phyloP scores from a whole-genome alignment of 2,329 filamentous ascomycete genomes.

The Microthyrium microscopicum region DNA sequence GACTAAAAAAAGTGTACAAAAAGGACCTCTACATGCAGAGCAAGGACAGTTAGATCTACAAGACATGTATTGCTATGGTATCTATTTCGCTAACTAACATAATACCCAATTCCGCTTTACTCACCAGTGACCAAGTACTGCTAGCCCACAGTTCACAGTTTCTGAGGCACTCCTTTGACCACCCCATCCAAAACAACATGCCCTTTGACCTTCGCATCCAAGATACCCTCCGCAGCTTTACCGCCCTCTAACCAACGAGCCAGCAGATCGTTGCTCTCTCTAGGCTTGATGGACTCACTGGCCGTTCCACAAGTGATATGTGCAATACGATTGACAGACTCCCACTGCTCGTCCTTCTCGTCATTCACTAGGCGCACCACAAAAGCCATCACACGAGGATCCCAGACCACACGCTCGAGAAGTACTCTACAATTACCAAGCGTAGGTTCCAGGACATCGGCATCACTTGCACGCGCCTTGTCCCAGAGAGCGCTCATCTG shows the following conservation, averaged over 20 bases:
- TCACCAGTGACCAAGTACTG: too few relatives aligned
- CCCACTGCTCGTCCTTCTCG: slow-evolving; percentile 19
- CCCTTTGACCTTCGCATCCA: slow-evolving; percentile 36
- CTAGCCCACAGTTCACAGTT: too few relatives aligned
- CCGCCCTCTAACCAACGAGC: slow-evolving; percentile 54
- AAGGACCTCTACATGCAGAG: too few relatives aligned
- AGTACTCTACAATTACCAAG: slow-evolving; percentile 49
- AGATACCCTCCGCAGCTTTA: slow-evolving; percentile 33
- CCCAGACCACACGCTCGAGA: slow-evolving; percentile 58
- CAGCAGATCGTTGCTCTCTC: slow-evolving; percentile 81
- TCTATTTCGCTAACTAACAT: too few relatives aligned
- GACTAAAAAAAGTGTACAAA: too few relatives aligned
- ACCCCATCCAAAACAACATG: slow-evolving; percentile 38
- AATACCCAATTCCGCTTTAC: too few relatives aligned
- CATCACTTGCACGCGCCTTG: slow-evolving; percentile 15
- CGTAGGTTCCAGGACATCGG: slow-evolving; percentile 28
- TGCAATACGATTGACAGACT: slow-evolving; percentile 59
- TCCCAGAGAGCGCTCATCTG: slow-evolving; percentile 41
- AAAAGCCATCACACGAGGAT: slow-evolving; percentile 78
- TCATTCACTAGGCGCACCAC: slow-evolving; percentile 43
- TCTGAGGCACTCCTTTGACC: slow-evolving; percentile 31
- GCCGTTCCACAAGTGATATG: slow-evolving; percentile 86
- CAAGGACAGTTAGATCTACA: too few relatives aligned
- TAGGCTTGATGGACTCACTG: slow-evolving; percentile 61
- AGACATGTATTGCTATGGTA: too few relatives aligned